phyloP scores from a whole-genome alignment of 2,329 filamentous ascomycete species.

The Davidsoniella eucalypti region DNA sequence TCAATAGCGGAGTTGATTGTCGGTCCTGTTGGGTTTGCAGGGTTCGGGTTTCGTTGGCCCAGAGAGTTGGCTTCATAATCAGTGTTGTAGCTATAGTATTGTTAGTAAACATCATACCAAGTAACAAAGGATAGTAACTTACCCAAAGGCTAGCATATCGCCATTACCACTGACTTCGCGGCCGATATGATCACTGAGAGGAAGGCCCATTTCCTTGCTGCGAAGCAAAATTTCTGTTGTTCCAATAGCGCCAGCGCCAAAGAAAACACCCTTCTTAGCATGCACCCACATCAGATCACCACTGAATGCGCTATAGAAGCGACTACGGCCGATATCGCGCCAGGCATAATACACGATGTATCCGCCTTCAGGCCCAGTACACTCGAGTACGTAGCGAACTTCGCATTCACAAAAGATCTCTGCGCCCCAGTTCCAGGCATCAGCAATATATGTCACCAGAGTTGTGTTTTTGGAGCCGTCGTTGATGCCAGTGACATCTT shows the following conservation, averaged over 20 bases:
- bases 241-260: slow-evolving; percentile 47
- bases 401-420: slow-evolving; percentile 57
- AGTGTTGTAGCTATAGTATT: slow-evolving; percentile 33
- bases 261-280: slow-evolving; percentile 46
- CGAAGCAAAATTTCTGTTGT: slow-evolving; percentile 50
- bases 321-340: slow-evolving; percentile 40
- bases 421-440: slow-evolving; percentile 57
- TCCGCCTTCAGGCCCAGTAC: slow-evolving; percentile 28
- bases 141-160: slow-evolving; percentile 45
- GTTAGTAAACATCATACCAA: too few relatives aligned
- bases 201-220: slow-evolving; percentile 40
- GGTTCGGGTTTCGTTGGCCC: slow-evolving; percentile 31
- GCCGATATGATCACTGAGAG: slow-evolving; percentile 40
- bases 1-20: slow-evolving; percentile 49
- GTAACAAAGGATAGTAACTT: too few relatives aligned
- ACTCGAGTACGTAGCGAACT: slow-evolving; percentile 43
- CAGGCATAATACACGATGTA: slow-evolving; percentile 50
- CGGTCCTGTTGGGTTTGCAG: slow-evolving; percentile 39
- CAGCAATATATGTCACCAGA: slow-evolving; percentile 48
- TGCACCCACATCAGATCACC: slow-evolving; percentile 51
- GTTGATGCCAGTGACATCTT: slow-evolving; percentile 48
- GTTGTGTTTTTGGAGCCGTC: slow-evolving; percentile 53
- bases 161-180: slow-evolving; percentile 49
- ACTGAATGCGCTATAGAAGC: slow-evolving; percentile 37
- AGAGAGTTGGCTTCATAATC: slow-evolving; percentile 39